Conservation (phyloP, 176 grass and related monocot species). For the Eragrostis nindensis region DNA sequence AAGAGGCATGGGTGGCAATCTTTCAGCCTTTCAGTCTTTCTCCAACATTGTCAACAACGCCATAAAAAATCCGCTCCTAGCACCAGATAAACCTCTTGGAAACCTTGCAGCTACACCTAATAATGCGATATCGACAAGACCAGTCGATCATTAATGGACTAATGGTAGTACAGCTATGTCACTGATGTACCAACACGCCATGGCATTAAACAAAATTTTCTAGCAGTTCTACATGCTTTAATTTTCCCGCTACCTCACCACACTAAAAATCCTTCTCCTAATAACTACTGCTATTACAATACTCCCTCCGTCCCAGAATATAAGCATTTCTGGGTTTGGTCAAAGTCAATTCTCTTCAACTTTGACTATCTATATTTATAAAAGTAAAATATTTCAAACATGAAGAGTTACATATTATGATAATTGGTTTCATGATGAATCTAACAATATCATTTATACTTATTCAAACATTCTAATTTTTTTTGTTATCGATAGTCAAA, state of each 20-base stretch:
- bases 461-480: no score
- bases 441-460: no score
- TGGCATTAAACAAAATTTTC: slow-evolving; percentile 52
- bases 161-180: background rate
- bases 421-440: no score
- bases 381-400: no score
- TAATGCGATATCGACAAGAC: slow-evolving; percentile 3
- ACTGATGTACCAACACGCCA: slow-evolving; percentile 16
- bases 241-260: background rate
- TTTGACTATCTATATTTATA: no score
- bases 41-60: background rate
- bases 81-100: background rate
- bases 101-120: slow-evolving; percentile 8
- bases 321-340: no score
- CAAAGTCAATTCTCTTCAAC: no score
- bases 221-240: slow-evolving; percentile 22
- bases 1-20: background rate
- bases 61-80: background rate
- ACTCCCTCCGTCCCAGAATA: no score
- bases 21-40: background rate
- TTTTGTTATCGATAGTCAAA: no score
- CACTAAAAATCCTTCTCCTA: slow-evolving; percentile 24
- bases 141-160: slow-evolving; percentile 16
- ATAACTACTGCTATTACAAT: background rate
- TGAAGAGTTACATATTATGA: no score